phyloP scores from a whole-genome alignment of 495 filamentous ascomycete genomes.

The Haplographium delicatum region DNA sequence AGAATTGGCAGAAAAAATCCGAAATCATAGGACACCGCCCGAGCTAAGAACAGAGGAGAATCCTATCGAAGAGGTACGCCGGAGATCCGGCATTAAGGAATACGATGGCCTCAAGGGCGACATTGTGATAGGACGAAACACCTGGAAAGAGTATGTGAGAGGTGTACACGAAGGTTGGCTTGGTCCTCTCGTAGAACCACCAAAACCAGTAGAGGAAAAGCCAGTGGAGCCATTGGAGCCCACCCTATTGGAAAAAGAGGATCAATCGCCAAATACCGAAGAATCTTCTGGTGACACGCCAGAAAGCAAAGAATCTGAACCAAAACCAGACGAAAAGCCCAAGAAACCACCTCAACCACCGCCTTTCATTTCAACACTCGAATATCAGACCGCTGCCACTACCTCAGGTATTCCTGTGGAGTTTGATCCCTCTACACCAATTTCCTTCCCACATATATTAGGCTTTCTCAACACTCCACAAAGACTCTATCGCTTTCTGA shows the following conservation, averaged over 20 bases:
- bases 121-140: slow-evolving; percentile 82
- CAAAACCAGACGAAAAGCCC: slow-evolving; percentile 26
- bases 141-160: slow-evolving; percentile 96
- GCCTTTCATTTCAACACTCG: slow-evolving; percentile 63
- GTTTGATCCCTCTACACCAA: slow-evolving; percentile 59
- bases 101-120: slow-evolving; percentile 74
- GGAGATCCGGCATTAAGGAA: slow-evolving; percentile 56
- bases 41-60: slow-evolving; percentile 48
- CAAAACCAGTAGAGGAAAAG: slow-evolving; percentile 38
- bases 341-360: slow-evolving; percentile 49
- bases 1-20: slow-evolving; percentile 74
- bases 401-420: slow-evolving; percentile 56
- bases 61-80: slow-evolving; percentile 48
- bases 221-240: slow-evolving; percentile 25
- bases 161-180: slow-evolving; percentile 96
- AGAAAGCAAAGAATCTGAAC: slow-evolving; percentile 30
- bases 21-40: slow-evolving; percentile 53
- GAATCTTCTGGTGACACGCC: slow-evolving; percentile 12
- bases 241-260: neutral
- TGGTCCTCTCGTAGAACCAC: slow-evolving; percentile 57
- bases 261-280: slow-evolving; percentile 8
- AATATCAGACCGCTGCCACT: slow-evolving; percentile 59
- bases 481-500: slow-evolving; percentile 84
- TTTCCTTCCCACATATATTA: slow-evolving; percentile 83
- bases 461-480: slow-evolving; percentile 89